Evolutionary conservation across 2,329 filamentous ascomycete genomes (phyloP).

Genomic region (Colletotrichum gloeosporioides): DNA sequence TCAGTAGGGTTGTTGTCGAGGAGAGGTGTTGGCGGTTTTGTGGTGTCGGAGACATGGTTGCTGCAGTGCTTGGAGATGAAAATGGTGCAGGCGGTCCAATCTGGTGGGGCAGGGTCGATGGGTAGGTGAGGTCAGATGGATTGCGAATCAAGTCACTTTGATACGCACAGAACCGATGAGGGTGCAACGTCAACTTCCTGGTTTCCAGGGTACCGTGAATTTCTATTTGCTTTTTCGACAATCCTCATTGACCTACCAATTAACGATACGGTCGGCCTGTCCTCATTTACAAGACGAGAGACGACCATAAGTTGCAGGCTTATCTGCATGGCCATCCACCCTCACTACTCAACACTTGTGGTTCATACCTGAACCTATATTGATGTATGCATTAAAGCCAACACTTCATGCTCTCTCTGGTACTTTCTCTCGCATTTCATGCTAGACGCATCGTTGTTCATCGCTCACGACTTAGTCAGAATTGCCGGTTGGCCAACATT

Average conservation of each 20-base stretch:
- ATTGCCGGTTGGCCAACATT: neutral
- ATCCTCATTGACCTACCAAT: neutral
- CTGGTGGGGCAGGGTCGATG: conserved; percentile 20
- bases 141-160: conserved; percentile 5
- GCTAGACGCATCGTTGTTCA: neutral
- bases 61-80: conserved; percentile 8
- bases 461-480: neutral
- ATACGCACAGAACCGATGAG: neutral
- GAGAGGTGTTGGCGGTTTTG: conserved; percentile 35
- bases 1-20: conserved; percentile 49
- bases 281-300: neutral
- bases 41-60: conserved; percentile 45
- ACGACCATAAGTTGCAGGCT: neutral
- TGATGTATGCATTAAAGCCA: neutral
- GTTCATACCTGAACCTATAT: neutral
- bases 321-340: neutral
- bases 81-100: conserved; percentile 12
- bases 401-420: neutral
- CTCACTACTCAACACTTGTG: neutral
- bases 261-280: neutral
- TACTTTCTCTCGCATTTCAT: neutral
- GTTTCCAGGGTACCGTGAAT: neutral
- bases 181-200: neutral
- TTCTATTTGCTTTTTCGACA: neutral
- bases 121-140: conserved; percentile 18